Conservation (phyloP, 2,329 filamentous ascomycete species). For the Aureobasidium vineae region DNA sequence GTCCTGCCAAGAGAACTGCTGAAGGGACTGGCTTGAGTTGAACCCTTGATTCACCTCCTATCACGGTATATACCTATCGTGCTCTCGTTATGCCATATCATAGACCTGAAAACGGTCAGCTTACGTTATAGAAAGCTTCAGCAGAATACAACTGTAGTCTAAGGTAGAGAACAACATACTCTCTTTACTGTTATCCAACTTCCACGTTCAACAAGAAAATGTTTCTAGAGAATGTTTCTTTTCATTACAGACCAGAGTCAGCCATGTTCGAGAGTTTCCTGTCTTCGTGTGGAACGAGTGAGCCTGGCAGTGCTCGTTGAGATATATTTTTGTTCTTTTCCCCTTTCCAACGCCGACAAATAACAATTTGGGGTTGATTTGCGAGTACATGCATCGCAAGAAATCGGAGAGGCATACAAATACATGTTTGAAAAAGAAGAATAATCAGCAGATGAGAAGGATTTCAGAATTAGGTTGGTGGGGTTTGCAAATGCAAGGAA, state of each 20-base stretch:
- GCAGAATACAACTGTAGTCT: neutral
- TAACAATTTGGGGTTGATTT: neutral
- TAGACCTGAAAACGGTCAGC: no score
- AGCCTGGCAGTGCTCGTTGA: conserved; percentile 3
- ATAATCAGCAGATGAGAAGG: neutral
- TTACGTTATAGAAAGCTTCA: neutral
- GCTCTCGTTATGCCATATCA: neutral
- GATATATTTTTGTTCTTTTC: neutral
- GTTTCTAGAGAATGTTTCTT: neutral
- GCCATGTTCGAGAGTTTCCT: neutral
- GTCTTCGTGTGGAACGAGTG: neutral
- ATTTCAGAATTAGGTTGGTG: neutral
- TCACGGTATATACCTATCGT: no score
- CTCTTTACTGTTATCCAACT: conserved; percentile 30
- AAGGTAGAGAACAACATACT: neutral
- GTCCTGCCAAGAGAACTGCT: conserved; percentile 12
- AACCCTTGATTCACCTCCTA: neutral
- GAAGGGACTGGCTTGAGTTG: neutral
- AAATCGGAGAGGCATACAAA: neutral
- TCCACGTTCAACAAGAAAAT: no score
- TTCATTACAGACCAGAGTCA: conserved; percentile 2
- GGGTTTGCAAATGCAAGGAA: conserved; percentile 10
- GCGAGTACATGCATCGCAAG: conserved; percentile 9
- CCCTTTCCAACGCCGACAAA: conserved; percentile 4
- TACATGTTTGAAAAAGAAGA: conserved; percentile 4